Evolutionary conservation across 345 rosid genomes (phyloP).

Genomic region (Salix exigua): DNA sequence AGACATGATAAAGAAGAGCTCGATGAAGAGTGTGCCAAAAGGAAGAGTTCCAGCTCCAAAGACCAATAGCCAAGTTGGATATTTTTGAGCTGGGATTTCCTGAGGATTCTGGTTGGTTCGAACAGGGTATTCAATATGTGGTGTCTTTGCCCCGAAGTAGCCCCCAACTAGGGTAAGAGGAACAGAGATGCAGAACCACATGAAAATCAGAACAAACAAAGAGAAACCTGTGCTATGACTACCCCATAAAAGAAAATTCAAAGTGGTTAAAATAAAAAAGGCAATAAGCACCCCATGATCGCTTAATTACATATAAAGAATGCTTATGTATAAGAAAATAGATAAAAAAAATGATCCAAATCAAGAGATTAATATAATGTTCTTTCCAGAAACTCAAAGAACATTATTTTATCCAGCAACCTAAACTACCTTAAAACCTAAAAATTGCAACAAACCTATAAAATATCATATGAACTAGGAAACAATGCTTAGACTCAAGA

Average conservation of each 20-base stretch:
- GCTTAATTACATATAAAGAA: too few species aligned
- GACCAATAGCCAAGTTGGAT: conserved; percentile 73
- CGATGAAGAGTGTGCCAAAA: conserved; percentile 69
- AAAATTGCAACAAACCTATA: too few species aligned
- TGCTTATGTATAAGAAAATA: too few species aligned
- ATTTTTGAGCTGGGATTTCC: conserved; percentile 67
- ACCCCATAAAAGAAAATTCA: conserved; percentile 64
- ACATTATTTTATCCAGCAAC: too few species aligned
- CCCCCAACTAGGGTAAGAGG: conserved; percentile 71
- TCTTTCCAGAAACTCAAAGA: too few species aligned
- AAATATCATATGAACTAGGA: too few species aligned
- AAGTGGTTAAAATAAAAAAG: conserved; percentile 48
- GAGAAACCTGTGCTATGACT: conserved; percentile 70
- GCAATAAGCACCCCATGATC: too few species aligned
- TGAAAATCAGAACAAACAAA: conserved; percentile 43
- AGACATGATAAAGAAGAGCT: conserved; percentile 77
- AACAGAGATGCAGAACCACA: conserved; percentile 71
- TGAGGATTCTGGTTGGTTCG: conserved; percentile 74
- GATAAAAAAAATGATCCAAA: too few species aligned
- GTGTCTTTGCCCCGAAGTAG: conserved; percentile 57
- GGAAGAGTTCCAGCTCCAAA: conserved; percentile 79
- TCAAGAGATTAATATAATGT: too few species aligned
- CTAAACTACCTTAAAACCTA: too few species aligned
- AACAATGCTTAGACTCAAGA: too few species aligned
- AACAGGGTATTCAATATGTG: conserved; percentile 66